phyloP scores from a whole-genome alignment of 2,329 filamentous ascomycete species.

The Exophiala spinifera region DNA sequence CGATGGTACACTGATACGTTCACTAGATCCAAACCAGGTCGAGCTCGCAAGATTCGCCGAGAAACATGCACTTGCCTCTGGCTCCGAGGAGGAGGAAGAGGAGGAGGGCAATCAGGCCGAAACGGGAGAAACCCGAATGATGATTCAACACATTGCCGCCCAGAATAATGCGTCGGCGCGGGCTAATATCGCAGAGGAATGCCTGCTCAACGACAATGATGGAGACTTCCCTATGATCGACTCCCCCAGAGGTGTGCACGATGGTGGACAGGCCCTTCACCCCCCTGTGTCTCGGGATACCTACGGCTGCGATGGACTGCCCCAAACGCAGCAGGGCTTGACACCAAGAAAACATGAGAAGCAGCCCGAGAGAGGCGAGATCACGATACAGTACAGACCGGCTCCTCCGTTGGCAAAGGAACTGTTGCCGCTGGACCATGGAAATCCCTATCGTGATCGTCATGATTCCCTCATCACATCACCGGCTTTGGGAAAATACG shows the following conservation, averaged over 20 bases:
- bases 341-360: not conserved
- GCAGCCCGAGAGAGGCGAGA: not conserved
- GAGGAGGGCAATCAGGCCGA: slow-evolving; percentile 36
- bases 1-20: slow-evolving; percentile 65
- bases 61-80: slow-evolving; percentile 49
- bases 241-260: slow-evolving; percentile 4
- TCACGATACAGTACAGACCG: slow-evolving; percentile 7
- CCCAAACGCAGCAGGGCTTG: not conserved
- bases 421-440: slow-evolving; percentile 4
- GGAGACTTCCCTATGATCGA: slow-evolving; percentile 22
- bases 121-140: too few relatives aligned
- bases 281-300: not conserved
- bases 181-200: not conserved
- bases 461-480: slow-evolving; percentile 32
- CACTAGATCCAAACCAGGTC: slow-evolving; percentile 62
- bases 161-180: too few relatives aligned
- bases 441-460: slow-evolving; percentile 2
- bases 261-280: not conserved
- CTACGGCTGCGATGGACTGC: not conserved
- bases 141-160: too few relatives aligned
- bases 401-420: not conserved
- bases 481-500: slow-evolving; percentile 34
- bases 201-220: slow-evolving; percentile 2
- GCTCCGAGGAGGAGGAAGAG: slow-evolving; percentile 41
- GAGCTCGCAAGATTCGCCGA: slow-evolving; percentile 62